A percentile compares a stretch with the other conserved stretches of the same genome.
Evolutionary conservation across 2,329 filamentous ascomycete species (phyloP).

Genomic region (Rutstroemia sp.): DNA sequence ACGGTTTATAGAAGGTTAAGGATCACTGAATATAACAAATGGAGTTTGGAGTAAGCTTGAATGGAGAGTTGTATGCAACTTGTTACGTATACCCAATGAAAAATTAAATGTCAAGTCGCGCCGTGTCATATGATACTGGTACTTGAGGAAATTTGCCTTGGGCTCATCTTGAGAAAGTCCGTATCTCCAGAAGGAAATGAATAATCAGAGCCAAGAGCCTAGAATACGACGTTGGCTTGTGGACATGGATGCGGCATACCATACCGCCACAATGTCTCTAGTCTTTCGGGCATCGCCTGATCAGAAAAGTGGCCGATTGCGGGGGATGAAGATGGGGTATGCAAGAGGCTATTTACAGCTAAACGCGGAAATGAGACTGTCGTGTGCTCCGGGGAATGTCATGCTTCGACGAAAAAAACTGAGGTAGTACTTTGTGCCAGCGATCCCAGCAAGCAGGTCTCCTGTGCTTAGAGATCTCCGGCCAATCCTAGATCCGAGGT

Average conservation of each 20-base stretch:
- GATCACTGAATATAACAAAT: background rate
- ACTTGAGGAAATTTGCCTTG: background rate
- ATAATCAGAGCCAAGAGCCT: background rate
- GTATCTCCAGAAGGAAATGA: background rate
- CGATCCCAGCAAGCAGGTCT: background rate
- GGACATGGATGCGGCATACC: background rate
- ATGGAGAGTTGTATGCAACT: slow-evolving; percentile 2
- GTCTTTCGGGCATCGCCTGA: background rate
- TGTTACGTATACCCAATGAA: slow-evolving; percentile 8
- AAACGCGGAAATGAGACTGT: background rate
- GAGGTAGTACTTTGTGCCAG: background rate
- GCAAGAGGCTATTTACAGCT: background rate
- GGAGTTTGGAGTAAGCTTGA: slow-evolving; percentile 8
- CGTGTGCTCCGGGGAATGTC: background rate
- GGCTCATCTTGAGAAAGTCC: background rate
- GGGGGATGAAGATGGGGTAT: background rate
- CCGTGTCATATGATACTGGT: background rate
- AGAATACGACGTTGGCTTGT: background rate
- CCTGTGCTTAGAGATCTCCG: too few relatives aligned
- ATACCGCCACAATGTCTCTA: background rate
- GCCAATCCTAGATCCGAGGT: too few relatives aligned
- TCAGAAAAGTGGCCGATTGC: background rate
- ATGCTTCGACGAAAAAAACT: background rate
- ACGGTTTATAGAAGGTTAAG: background rate
- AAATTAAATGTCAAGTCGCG: slow-evolving; percentile 3